Evolutionary conservation across 164 flowering plant species (phyloP).

Genomic region (Vitis riparia): DNA sequence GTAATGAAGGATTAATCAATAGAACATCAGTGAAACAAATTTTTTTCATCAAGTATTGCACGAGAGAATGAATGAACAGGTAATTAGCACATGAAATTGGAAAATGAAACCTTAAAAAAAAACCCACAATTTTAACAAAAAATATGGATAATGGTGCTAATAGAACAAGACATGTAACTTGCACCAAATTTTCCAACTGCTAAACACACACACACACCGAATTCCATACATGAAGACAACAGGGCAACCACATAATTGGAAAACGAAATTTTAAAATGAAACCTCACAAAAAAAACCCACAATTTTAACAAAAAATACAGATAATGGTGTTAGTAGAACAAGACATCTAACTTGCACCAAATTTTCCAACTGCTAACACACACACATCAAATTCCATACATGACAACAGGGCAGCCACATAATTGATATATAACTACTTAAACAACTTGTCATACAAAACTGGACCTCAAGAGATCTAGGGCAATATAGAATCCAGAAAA

Average conservation of each 20-base stretch:
- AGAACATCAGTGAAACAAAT: not conserved
- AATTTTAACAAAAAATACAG: not conserved
- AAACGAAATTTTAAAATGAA: not conserved
- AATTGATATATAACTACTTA: too few species aligned
- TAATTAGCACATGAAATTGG: not conserved
- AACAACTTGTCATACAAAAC: too few species aligned
- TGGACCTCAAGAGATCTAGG: not conserved
- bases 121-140: not conserved
- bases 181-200: too few species aligned
- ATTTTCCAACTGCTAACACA: too few species aligned
- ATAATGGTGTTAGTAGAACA: not conserved
- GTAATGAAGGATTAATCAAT: conserved; percentile 14
- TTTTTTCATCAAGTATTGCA: too few species aligned
- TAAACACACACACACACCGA: too few species aligned
- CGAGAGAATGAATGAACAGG: too few species aligned
- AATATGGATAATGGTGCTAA: not conserved
- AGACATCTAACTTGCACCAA: too few species aligned
- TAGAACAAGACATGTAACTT: not conserved
- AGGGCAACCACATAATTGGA: not conserved
- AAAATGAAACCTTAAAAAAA: not conserved
- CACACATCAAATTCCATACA: too few species aligned
- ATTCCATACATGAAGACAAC: too few species aligned
- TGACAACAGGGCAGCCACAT: too few species aligned
- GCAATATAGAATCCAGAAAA: conserved; percentile 4
- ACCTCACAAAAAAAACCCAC: not conserved